Percentiles rank a stretch among this genome's conserved stretches.
Conservation (phyloP, 2,329 filamentous ascomycete genomes). For the Curvularia sp. region DNA sequence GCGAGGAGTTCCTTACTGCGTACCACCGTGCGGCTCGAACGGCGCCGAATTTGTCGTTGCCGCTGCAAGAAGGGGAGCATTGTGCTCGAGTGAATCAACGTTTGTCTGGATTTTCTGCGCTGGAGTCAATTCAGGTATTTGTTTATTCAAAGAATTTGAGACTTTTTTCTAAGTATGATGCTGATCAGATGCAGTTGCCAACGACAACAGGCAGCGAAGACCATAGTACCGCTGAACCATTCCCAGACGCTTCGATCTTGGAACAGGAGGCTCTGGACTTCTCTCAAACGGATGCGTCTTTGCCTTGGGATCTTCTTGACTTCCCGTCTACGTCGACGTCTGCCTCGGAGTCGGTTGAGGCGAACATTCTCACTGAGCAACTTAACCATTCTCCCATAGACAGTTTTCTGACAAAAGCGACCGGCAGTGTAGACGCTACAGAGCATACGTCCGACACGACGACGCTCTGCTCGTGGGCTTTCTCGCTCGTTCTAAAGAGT, state of each 20-base stretch:
- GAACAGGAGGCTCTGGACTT: background rate
- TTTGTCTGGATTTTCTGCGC: background rate
- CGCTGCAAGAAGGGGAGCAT: background rate
- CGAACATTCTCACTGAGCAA: background rate
- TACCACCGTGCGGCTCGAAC: conserved; percentile 16
- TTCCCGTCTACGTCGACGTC: background rate
- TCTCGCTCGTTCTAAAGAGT: conserved; percentile 24
- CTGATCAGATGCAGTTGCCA: background rate
- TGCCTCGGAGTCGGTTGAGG: background rate
- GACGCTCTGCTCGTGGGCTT: conserved; percentile 28
- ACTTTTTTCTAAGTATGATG: background rate
- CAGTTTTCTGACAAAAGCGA: conserved; percentile 8
- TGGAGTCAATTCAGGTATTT: background rate
- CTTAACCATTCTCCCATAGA: background rate
- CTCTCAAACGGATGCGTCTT: background rate
- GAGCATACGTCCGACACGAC: conserved; percentile 21
- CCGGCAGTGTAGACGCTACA: conserved; percentile 7
- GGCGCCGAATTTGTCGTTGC: conserved; percentile 1
- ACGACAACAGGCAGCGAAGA: background rate
- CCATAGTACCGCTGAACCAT: background rate
- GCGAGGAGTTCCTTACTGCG: conserved; percentile 20
- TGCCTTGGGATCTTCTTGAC: background rate
- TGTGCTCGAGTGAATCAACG: background rate
- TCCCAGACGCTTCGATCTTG: background rate
- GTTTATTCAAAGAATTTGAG: no score